A percentile compares a stretch with the other conserved stretches of the same genome.
Conservation (phyloP, 2,329 filamentous ascomycete genomes). For the Ilyonectria robusta region DNA sequence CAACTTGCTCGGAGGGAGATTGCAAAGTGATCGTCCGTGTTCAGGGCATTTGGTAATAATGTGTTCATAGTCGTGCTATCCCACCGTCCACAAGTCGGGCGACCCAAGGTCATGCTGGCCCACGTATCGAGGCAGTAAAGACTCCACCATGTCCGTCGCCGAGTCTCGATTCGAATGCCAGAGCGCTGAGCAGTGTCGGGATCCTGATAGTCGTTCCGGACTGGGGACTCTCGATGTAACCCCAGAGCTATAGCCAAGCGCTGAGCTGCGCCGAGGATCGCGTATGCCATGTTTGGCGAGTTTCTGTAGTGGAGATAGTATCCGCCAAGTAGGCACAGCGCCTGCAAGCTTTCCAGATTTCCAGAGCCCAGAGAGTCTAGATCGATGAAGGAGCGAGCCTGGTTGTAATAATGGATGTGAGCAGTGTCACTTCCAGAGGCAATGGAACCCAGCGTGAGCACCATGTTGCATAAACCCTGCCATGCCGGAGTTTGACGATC, state of each 20-base stretch:
- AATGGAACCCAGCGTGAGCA: constrained; percentile 73
- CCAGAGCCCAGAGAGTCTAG: constrained; percentile 70
- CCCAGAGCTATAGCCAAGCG: constrained; percentile 83
- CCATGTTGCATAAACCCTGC: constrained; percentile 73
- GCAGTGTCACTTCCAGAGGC: constrained; percentile 68
- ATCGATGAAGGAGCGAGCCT: constrained; percentile 66
- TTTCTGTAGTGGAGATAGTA: constrained; percentile 86
- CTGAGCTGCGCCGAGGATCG: constrained; percentile 78
- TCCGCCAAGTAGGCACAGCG: constrained; percentile 78
- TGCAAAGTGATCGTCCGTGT: constrained; percentile 45
- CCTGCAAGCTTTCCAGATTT: constrained; percentile 81
- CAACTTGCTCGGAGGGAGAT: constrained; percentile 45
- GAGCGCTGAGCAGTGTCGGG: constrained; percentile 59
- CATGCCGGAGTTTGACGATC: constrained; percentile 69
- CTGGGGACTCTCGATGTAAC: constrained; percentile 72
- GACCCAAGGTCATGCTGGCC: constrained; percentile 78
- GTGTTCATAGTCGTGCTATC: constrained; percentile 51
- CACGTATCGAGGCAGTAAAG: constrained; percentile 80
- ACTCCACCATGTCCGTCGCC: constrained; percentile 80
- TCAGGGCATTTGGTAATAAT: constrained; percentile 37
- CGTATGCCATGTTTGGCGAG: constrained; percentile 82
- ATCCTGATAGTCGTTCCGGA: constrained; percentile 47
- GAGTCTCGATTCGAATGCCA: constrained; percentile 61
- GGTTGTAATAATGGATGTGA: constrained; percentile 70
- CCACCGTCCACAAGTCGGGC: constrained; percentile 61